These are phyloP conservation scores for Eleusine coracana DNA, from an alignment of 176 grass and related monocot genomes.

Conservation along the genomic window DNA sequence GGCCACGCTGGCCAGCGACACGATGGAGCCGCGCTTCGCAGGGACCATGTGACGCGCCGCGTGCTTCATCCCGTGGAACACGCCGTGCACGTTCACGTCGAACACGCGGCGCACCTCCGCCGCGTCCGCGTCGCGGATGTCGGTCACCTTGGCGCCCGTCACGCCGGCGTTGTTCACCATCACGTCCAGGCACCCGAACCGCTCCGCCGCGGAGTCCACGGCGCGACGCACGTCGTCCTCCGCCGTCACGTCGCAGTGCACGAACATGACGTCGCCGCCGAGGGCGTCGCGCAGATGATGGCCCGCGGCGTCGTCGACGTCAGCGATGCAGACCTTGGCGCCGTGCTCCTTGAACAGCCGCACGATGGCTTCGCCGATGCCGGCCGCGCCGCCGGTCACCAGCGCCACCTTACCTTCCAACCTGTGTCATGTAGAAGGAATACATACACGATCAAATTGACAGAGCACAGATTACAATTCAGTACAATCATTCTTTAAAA, in stretches of 20 bases:
- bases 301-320: slow-evolving; percentile 64
- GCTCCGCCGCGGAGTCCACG: slow-evolving; percentile 46
- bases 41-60: slow-evolving; percentile 85
- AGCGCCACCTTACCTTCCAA: slow-evolving; percentile 78
- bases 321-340: slow-evolving; percentile 81
- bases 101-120: slow-evolving; percentile 62
- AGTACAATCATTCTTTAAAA: too few relatives aligned
- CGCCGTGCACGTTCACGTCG: slow-evolving; percentile 72
- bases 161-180: slow-evolving; percentile 91
- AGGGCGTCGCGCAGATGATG: slow-evolving; percentile 58
- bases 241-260: slow-evolving; percentile 69
- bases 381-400: slow-evolving; percentile 76
- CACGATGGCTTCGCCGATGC: slow-evolving; percentile 75
- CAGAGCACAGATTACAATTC: not conserved
- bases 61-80: slow-evolving; percentile 90
- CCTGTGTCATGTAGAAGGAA: slow-evolving; percentile 39
- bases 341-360: slow-evolving; percentile 86
- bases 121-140: slow-evolving; percentile 61
- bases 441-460: not conserved
- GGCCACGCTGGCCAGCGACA: slow-evolving; percentile 66
- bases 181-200: slow-evolving; percentile 75
- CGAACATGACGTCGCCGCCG: slow-evolving; percentile 53
- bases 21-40: slow-evolving; percentile 54
- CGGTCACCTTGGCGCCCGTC: slow-evolving; percentile 57
- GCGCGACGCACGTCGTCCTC: slow-evolving; percentile 70